A percentile compares a stretch with the other conserved stretches of the same genome.
These are phyloP conservation scores for Diutina pseudorugosa DNA, from an alignment of 1,139 yeast species.

Conservation along the genomic window DNA sequence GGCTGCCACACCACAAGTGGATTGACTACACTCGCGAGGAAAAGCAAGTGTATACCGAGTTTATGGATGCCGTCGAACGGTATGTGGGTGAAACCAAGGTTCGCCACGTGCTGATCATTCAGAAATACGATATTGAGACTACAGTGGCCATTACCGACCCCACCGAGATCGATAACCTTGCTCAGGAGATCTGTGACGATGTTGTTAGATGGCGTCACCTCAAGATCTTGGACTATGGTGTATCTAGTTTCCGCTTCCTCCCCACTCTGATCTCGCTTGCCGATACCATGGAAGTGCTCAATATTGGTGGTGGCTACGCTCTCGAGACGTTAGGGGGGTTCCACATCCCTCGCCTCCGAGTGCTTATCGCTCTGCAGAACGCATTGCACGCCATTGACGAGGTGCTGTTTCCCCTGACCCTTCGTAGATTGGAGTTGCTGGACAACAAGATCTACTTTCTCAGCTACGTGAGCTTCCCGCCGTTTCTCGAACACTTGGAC, in stretches of 20 bases:
- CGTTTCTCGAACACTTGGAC: slow-evolving; percentile 19
- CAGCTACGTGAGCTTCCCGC: slow-evolving; percentile 29
- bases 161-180: neutral
- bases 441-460: slow-evolving; percentile 31
- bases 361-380: slow-evolving; percentile 24
- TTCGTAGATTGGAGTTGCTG: slow-evolving; percentile 22
- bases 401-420: slow-evolving; percentile 21
- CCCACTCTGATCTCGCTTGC: slow-evolving; percentile 31
- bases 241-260: slow-evolving; percentile 24
- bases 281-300: slow-evolving; percentile 24
- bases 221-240: slow-evolving; percentile 25
- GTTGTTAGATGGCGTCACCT: slow-evolving; percentile 25
- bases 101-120: slow-evolving; percentile 2
- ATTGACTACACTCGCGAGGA: neutral
- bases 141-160: slow-evolving; percentile 3
- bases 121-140: slow-evolving; percentile 2
- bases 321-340: slow-evolving; percentile 31
- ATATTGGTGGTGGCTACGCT: slow-evolving; percentile 30
- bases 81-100: neutral
- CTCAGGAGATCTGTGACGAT: slow-evolving; percentile 25
- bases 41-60: neutral
- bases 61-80: neutral
- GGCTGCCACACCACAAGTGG: slow-evolving; percentile 2
- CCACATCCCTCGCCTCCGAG: slow-evolving; percentile 25
- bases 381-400: slow-evolving; percentile 26